These are phyloP conservation scores for Huntiella omanensis DNA, from an alignment of 2,329 filamentous ascomycete genomes.

Conservation along the genomic window DNA sequence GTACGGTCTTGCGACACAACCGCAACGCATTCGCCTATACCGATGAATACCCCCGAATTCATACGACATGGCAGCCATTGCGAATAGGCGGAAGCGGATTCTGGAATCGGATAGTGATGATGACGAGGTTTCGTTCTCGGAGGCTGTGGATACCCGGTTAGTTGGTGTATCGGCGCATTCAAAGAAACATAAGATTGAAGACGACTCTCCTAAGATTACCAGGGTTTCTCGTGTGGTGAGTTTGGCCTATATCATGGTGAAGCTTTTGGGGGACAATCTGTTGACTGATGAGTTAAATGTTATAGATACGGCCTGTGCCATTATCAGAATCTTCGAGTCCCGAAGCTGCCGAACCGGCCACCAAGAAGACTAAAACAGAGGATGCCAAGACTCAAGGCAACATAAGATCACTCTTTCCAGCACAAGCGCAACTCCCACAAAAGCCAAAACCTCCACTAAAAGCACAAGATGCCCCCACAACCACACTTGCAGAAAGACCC, in stretches of 20 bases:
- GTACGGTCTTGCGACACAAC: too few relatives aligned
- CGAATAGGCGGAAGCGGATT: constrained; percentile 39
- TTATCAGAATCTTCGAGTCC: constrained; percentile 27
- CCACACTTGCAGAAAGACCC: constrained; percentile 13
- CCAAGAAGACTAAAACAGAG: constrained; percentile 25
- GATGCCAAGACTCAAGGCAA: constrained; percentile 37
- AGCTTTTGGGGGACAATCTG: not conserved
- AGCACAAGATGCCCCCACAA: not conserved
- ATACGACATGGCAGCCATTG: constrained; percentile 34
- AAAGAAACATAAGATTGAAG: constrained; percentile 19
- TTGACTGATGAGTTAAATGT: not conserved
- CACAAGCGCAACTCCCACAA: constrained; percentile 30
- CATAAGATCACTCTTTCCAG: constrained; percentile 40
- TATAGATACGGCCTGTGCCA: constrained; percentile 9
- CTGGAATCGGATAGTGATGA: constrained; percentile 32
- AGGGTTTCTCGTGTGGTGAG: not conserved
- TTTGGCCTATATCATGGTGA: not conserved
- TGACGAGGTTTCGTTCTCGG: constrained; percentile 21
- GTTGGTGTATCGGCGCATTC: constrained; percentile 26
- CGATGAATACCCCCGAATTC: not conserved
- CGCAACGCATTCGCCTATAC: too few relatives aligned
- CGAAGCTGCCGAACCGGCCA: constrained; percentile 21
- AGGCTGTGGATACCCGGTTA: constrained; percentile 33
- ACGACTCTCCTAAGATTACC: not conserved
- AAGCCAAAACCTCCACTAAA: constrained; percentile 13